Evolutionary conservation across 1,284 basidiomycete genomes (phyloP).

Genomic region (Fomitopsis palustris): DNA sequence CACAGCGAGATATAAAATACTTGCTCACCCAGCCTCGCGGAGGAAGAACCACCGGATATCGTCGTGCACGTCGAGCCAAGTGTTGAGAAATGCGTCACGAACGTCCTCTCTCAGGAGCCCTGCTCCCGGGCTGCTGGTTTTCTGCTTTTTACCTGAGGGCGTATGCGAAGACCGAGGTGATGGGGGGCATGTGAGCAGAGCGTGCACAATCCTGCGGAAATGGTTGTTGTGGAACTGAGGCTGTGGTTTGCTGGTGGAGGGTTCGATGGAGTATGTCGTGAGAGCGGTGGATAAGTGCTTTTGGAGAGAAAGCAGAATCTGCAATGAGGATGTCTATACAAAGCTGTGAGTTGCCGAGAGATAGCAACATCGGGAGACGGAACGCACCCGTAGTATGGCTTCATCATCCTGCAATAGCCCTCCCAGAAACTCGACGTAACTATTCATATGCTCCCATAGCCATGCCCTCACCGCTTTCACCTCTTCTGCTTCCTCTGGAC

Average conservation of each 20-base stretch:
- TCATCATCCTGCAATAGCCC: conserved; percentile 75
- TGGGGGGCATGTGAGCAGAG: conserved; percentile 58
- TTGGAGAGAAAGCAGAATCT: conserved; percentile 80
- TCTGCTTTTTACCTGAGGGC: conserved; percentile 18
- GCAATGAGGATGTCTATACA: conserved; percentile 59
- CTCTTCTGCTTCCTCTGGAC: conserved; percentile 36
- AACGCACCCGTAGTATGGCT: conserved; percentile 51
- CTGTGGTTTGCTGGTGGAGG: conserved; percentile 20
- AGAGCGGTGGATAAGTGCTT: conserved; percentile 71
- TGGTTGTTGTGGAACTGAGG: conserved; percentile 70
- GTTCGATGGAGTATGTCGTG: conserved; percentile 31
- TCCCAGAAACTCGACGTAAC: conserved; percentile 65
- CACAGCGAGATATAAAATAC: conserved; percentile 6
- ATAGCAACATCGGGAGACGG: background rate
- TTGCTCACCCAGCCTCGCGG: conserved; percentile 77
- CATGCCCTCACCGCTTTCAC: conserved; percentile 69
- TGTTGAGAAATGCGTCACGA: conserved; percentile 58
- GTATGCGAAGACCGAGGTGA: conserved; percentile 36
- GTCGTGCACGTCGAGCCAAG: conserved; percentile 78
- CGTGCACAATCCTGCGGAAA: conserved; percentile 63
- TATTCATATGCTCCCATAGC: conserved; percentile 68
- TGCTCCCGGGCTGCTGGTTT: conserved; percentile 17
- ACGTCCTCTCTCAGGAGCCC: conserved; percentile 55
- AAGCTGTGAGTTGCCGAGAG: background rate
- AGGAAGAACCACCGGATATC: conserved; percentile 95